These are phyloP conservation scores for Calamus simplicifolius DNA, from an alignment of 176 grass and related monocot species.

Conservation along the genomic window DNA sequence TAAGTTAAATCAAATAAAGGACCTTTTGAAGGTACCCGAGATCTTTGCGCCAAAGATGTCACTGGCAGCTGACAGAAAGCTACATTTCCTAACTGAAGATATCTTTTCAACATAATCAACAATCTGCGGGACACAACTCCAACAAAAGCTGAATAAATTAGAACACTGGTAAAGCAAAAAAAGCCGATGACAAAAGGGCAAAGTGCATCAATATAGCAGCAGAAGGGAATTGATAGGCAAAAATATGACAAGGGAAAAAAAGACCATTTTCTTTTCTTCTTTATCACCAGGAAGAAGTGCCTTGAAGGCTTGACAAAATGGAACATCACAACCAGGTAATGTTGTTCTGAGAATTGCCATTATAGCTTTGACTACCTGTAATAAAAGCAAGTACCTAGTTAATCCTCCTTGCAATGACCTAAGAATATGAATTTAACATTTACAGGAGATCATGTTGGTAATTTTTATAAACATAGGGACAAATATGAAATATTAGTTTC, in stretches of 20 bases:
- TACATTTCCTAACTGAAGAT: slow-evolving; percentile 66
- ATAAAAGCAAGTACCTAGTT: background rate
- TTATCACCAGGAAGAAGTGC: slow-evolving; percentile 72
- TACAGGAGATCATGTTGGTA: too few relatives aligned
- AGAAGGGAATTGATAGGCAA: background rate
- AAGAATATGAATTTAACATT: too few relatives aligned
- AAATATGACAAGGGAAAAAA: background rate
- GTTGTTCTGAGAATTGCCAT: slow-evolving; percentile 78
- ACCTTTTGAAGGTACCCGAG: slow-evolving; percentile 99
- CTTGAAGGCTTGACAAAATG: slow-evolving; percentile 84
- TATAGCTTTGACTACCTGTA: slow-evolving; percentile 79
- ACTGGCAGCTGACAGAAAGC: slow-evolving; percentile 58
- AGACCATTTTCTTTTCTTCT: slow-evolving; percentile 89
- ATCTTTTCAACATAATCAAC: slow-evolving; percentile 88
- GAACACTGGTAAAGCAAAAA: too few relatives aligned
- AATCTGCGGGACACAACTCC: slow-evolving; percentile 33
- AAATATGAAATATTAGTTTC: too few relatives aligned
- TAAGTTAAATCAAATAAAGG: background rate
- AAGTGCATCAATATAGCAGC: too few relatives aligned
- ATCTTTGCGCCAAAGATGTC: slow-evolving; percentile 93
- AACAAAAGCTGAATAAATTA: too few relatives aligned
- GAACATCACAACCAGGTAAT: slow-evolving; percentile 59
- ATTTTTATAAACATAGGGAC: too few relatives aligned
- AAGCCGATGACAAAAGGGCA: too few relatives aligned
- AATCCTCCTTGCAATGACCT: too few relatives aligned